These are phyloP conservation scores for Saturnispora galanensis DNA, from an alignment of 805 yeast species.

Conservation along the genomic window DNA sequence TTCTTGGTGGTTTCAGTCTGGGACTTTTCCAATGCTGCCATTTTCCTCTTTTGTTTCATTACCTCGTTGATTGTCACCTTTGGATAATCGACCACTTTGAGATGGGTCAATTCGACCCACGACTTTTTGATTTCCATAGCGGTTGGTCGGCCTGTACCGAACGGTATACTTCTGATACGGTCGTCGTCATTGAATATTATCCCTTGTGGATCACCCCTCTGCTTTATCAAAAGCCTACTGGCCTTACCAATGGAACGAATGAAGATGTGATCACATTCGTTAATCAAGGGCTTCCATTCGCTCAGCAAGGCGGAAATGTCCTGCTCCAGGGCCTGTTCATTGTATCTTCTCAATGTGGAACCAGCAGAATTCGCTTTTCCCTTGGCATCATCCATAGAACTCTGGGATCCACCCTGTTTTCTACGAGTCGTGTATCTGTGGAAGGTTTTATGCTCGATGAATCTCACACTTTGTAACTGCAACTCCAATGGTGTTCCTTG, in stretches of 20 bases:
- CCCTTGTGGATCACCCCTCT: constrained; percentile 34
- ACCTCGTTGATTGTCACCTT: constrained; percentile 27
- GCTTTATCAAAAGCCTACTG: constrained; percentile 28
- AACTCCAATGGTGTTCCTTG: constrained; percentile 37
- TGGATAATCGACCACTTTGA: constrained; percentile 48
- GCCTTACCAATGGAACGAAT: constrained; percentile 65
- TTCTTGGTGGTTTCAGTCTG: constrained; percentile 5
- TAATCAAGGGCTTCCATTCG: constrained; percentile 54
- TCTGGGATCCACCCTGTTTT: constrained; percentile 96
- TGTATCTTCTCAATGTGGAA: constrained; percentile 76
- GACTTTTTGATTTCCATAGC: constrained; percentile 69
- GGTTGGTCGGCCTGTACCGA: constrained; percentile 85
- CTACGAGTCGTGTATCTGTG: constrained; percentile 94
- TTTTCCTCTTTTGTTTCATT: constrained; percentile 24
- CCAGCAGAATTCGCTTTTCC: constrained; percentile 98
- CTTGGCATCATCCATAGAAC: constrained; percentile 81
- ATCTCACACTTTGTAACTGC: constrained; percentile 53
- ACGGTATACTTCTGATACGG: constrained; percentile 67
- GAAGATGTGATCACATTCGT: constrained; percentile 59
- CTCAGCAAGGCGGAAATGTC: constrained; percentile 66
- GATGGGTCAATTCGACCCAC: constrained; percentile 68
- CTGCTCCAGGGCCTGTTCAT: constrained; percentile 70
- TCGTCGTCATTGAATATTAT: constrained; percentile 43
- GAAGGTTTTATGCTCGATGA: constrained; percentile 72
- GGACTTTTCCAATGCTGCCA: constrained; percentile 22